Evolutionary conservation across 352 stramenopile genomes (phyloP).

Genomic region (Plasmopara halstedii): DNA sequence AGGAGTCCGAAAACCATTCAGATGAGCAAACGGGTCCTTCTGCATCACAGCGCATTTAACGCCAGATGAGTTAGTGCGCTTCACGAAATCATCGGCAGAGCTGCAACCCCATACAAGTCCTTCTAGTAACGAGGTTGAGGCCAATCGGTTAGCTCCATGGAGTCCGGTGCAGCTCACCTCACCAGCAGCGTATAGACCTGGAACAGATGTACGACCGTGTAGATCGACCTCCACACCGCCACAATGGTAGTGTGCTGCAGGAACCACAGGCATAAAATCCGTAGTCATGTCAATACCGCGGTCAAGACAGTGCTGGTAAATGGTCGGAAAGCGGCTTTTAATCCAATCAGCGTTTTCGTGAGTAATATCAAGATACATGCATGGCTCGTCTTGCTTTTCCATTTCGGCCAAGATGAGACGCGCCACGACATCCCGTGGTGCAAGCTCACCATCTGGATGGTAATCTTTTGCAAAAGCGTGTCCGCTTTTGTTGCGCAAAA

Average conservation of each 20-base stretch:
- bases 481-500: constrained; percentile 72
- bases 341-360: constrained; percentile 86
- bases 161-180: constrained; percentile 92
- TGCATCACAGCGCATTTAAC: constrained; percentile 10
- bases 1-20: constrained; percentile 36
- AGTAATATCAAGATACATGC: constrained; percentile 91
- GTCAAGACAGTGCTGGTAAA: constrained; percentile 71
- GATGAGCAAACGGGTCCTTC: constrained; percentile 28
- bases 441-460: constrained; percentile 88
- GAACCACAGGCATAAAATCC: constrained; percentile 85
- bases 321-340: constrained; percentile 77
- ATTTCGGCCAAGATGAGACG: constrained; percentile 89
- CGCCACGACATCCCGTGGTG: constrained; percentile 90
- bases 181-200: constrained; percentile 85
- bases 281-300: constrained; percentile 90
- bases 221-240: constrained; percentile 89
- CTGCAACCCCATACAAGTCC: constrained; percentile 90
- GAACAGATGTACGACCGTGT: constrained; percentile 70
- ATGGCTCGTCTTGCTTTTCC: constrained; percentile 68
- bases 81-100: constrained; percentile 72
- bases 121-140: constrained; percentile 91
- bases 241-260: constrained; percentile 93
- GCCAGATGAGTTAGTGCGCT: constrained; percentile 15
- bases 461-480: constrained; percentile 89
- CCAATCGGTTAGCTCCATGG: constrained; percentile 91